A percentile compares a stretch with the other conserved stretches of the same genome.
Evolutionary conservation across 176 grass and related monocot species (phyloP).

Genomic region (Triticum monococcum): DNA sequence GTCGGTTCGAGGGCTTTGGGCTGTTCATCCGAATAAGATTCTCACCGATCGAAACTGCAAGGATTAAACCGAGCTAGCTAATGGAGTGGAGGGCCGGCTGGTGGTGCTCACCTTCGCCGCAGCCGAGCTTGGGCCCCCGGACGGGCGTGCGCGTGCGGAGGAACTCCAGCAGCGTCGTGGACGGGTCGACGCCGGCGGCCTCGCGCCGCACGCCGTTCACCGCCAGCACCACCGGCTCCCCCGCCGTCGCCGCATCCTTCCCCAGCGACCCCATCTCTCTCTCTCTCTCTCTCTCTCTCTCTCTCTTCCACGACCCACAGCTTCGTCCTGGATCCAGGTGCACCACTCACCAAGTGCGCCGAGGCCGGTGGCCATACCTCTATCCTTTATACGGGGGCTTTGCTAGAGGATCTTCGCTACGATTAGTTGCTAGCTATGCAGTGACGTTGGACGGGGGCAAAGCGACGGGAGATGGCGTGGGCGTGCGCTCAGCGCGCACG

Average conservation of each 20-base stretch:
- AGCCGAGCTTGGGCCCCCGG: slow-evolving; percentile 73
- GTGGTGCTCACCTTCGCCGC: slow-evolving; percentile 49
- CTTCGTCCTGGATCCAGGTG: too few relatives aligned
- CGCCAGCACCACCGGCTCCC: slow-evolving; percentile 44
- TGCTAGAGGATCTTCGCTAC: neutral
- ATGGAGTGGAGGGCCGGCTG: neutral
- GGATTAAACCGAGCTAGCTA: neutral
- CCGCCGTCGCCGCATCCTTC: neutral
- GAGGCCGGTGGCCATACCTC: too few relatives aligned
- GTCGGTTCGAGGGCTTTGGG: too few relatives aligned
- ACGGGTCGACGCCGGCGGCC: slow-evolving; percentile 46
- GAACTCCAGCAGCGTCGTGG: slow-evolving; percentile 69
- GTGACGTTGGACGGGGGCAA: neutral
- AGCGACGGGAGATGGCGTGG: neutral
- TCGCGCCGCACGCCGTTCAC: slow-evolving; percentile 68
- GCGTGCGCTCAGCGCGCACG: neutral
- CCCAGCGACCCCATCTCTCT: slow-evolving; percentile 5
- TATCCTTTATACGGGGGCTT: neutral
- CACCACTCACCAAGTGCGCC: too few relatives aligned
- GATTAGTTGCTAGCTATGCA: neutral
- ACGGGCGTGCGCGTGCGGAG: slow-evolving; percentile 53
- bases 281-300: neutral
- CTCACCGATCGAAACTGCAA: neutral
- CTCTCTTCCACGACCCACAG: neutral
- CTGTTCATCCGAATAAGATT: neutral